These are phyloP conservation scores for Aspergillus ibericus DNA, from an alignment of 2,329 filamentous ascomycete genomes.

Conservation along the genomic window DNA sequence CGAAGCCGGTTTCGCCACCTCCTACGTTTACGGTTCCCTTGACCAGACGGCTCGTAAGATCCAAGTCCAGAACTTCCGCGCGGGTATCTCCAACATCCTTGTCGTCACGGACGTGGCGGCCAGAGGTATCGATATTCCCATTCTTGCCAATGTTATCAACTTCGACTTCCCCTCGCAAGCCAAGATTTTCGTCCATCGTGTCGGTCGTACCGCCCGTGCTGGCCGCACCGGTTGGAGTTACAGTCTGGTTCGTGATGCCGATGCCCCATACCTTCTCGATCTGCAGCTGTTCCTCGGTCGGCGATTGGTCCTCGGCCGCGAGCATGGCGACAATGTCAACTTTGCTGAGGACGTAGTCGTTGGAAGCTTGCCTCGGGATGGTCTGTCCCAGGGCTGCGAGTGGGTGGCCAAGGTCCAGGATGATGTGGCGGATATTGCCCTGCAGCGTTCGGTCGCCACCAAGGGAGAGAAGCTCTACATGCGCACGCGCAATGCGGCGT, in stretches of 20 bases:
- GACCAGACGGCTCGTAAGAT: constrained; percentile 92
- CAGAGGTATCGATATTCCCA: constrained; percentile 94
- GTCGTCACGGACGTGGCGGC: constrained; percentile 97
- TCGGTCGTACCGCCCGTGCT: constrained; percentile 92
- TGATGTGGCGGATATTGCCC: constrained; percentile 71
- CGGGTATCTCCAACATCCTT: constrained; percentile 80
- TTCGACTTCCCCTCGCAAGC: constrained; percentile 97
- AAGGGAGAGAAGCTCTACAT: constrained; percentile 95
- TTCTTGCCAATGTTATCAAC: constrained; percentile 96
- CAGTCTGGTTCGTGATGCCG: constrained; percentile 82
- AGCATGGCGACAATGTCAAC: constrained; percentile 59
- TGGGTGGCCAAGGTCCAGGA: constrained; percentile 77
- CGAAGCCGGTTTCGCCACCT: constrained; percentile 80
- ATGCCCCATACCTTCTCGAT: constrained; percentile 89
- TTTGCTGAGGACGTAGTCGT: constrained; percentile 83
- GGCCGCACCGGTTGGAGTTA: constrained; percentile 93
- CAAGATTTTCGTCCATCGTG: constrained; percentile 94
- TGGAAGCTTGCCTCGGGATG: constrained; percentile 70
- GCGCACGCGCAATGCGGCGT: constrained; percentile 85
- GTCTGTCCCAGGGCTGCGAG: constrained; percentile 74
- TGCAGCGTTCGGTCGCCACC: constrained; percentile 69
- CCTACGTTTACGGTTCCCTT: constrained; percentile 90
- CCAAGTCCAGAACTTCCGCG: constrained; percentile 86
- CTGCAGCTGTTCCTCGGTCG: constrained; percentile 92
- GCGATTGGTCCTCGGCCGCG: constrained; percentile 73